Evolutionary conservation across 352 stramenopile species (phyloP), one percentile per base, ranked within the genome.

Genomic region (Phytophthora pseudosyringae): DNA sequence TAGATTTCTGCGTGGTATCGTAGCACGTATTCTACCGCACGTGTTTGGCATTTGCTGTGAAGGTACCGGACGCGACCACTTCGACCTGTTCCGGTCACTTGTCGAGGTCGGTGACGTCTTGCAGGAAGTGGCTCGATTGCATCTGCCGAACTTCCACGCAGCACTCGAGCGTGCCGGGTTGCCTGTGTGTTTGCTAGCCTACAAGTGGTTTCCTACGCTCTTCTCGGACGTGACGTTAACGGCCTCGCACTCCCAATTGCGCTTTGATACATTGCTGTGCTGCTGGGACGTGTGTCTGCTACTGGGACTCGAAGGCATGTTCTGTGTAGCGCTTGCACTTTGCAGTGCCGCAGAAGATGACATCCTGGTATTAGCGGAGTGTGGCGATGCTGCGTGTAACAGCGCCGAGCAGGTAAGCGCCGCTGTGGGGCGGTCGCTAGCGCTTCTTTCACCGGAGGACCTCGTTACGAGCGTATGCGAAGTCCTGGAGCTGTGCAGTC

Each of bases 171-270:
- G 68, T 7, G 76, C 80, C 3, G 87, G 87, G 0, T 52, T 95
- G 10, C 87, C 83, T 0, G 81, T 92, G 16, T 93, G 82, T 67
- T 65, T 95, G 13, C 59, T 95, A 12, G 85, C 85, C n/a, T 93
- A 95, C 80, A 95, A 95, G 62, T 95, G 87, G 87, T 95, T 95
- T 53, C 87, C 86, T 1, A 95, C 87, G 26, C 78, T 95, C 15
- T 95, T 95, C 50, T 95, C 87, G 16, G 87, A 95, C 49, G 77
- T 95, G 41, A 91, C 81, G 46, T 64, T 95, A 18, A 91, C 80
- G 33, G 83, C 85, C n/a, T 81, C 84, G 13, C 79, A 89, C 32
- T 83, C 85, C 0, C 87, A 93, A 51, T 59, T 95, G 4, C 83
- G 75, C 3, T 93, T 81, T 58, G 82, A 91, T 31, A 95, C 87